A percentile compares a stretch with the other conserved stretches of the same genome.
Conservation (phyloP, 495 filamentous ascomycete species). For the Daldinia decipiens region DNA sequence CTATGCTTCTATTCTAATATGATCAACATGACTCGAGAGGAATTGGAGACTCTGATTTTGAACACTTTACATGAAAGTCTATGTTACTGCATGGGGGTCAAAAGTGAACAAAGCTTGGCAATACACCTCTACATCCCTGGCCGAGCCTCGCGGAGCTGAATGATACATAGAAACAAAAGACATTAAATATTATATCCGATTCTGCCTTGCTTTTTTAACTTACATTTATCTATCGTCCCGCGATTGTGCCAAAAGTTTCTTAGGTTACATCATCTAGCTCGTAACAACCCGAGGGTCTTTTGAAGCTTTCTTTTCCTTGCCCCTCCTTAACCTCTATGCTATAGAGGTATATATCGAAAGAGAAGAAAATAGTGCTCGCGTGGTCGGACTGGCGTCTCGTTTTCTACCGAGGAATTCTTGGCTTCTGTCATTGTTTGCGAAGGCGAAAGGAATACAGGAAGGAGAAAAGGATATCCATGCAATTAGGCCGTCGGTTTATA, state of each 20-base stretch:
- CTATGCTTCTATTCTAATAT: constrained; percentile 6
- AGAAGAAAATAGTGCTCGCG: not conserved
- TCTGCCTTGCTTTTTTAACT: not conserved
- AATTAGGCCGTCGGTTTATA: constrained; percentile 13
- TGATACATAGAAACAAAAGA: constrained; percentile 11
- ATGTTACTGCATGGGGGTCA: not conserved
- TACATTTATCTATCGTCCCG: constrained; percentile 1
- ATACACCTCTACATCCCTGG: constrained; percentile 16
- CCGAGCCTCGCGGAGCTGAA: constrained; percentile 36
- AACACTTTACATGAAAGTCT: not conserved
- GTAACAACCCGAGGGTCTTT: not conserved
- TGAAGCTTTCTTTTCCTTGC: not conserved
- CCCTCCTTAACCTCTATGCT: constrained; percentile 1
- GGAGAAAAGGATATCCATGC: constrained; percentile 16
- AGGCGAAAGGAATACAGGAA: not conserved
- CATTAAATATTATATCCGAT: constrained; percentile 4
- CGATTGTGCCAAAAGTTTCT: not conserved
- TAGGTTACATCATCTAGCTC: not conserved
- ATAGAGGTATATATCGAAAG: not conserved
- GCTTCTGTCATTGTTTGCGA: constrained; percentile 35
- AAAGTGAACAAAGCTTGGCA: constrained; percentile 15
- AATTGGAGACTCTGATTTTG: not conserved
- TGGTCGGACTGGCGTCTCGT: constrained; percentile 13
- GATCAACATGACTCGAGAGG: constrained; percentile 24
- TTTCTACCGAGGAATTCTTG: constrained; percentile 35